Base-by-base conservation (phyloP, 73 alveolate species). In the Tetrahymena elliotti region DNA sequence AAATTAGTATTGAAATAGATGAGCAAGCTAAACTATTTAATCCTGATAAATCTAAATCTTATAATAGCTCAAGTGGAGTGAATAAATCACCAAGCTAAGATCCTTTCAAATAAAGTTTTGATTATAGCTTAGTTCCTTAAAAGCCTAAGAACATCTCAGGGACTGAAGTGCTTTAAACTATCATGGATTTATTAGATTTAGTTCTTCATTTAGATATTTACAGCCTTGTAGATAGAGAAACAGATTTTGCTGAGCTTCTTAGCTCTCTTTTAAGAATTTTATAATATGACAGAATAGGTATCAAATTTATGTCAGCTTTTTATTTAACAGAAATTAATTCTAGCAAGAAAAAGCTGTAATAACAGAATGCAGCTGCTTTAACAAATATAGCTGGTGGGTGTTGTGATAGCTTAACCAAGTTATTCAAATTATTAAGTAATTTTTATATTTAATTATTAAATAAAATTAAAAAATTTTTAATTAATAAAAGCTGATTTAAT, bases 1-100 rank as follows among this genome's bases (percentile, higher is more conserved):
- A 83, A 94, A 39, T 84, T 3, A 6, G 24, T 68, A n/a, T 27
- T 27, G 34, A 68, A 68, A 52, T 84, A 54, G 93, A 94, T 84
- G 84, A 18, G 47, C 36, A 94, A 93, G 93, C 92, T 41, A 94
- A 93, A 94, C 34, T 68, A 4, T 68, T 68, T 31, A 68, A 68
- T 24, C 88, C 88, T 27, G 38, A 68, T 31, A 68, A 68, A 68
- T n/a, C 38, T 36, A 68, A 18, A 68, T 68, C 34, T 27, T 68
- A 27, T 10, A 31, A 10, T 31, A 68, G n/a, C 11, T 27, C 11
- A 6, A 31, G 33, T 68, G 34, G 37, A 27, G n/a, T 16, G 16
- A 16, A 31, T 8, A 68, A 68, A 27, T 68, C 88, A 68, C 88
- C 88, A 4, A 68, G 22, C 15, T 27, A 16, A 3, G 38, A 24